Base-by-base conservation (phyloP, 176 grass and related monocot genomes). In the Oryza glaberrima region DNA sequence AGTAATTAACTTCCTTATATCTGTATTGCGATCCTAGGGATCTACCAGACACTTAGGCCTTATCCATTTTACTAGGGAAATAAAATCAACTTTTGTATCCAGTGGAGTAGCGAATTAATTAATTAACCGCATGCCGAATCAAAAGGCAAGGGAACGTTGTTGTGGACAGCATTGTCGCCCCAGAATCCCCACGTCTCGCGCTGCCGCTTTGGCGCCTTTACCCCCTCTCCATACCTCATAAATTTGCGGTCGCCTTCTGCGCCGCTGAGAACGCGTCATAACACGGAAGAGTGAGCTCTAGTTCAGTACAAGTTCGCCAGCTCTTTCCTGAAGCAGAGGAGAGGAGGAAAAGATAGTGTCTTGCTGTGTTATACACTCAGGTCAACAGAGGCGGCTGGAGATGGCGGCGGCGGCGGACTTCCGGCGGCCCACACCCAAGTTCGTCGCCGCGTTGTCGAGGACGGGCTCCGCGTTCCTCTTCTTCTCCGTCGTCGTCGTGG, bases 391-490 rank as follows among this genome's bases (percentile, higher is more conserved):
- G 12, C 38, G n/a, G 10, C 56, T 11, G 40, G 22, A 66, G 49
- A 56, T 20, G 73, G 48, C 68, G 73, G 26, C n/a, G 15, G 52
- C 17, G 11, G 25, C 16, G 40, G 80, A 75, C 40, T 23, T 43
- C 63, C 49, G 34, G 28, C 61, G 13, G 1, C 11, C 48, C 69
- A n/a, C 49, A 22, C 19, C 20, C 22, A 47, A 70, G 84, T 8
- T 79, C 38, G 9, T 8, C 11, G 63, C 30, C 48, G 38, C 40
- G 75, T 1, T 82, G 61, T 79, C 84, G 61, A 79, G 75, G 22
- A 87, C 84, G 48, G 75, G 80, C 61, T 45, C 84, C 11, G 34
- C 80, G 49, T 87, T 87, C 84, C 89, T 87, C 80, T 90, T 90
- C 75, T 26, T 90, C 80, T 63, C 69, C 3, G 70, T 84, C 40